Percentiles rank a stretch among this genome's conserved stretches.
These are phyloP conservation scores for Chlorella vulgaris DNA, from an alignment of 139 green algal species.

Conservation along the genomic window DNA sequence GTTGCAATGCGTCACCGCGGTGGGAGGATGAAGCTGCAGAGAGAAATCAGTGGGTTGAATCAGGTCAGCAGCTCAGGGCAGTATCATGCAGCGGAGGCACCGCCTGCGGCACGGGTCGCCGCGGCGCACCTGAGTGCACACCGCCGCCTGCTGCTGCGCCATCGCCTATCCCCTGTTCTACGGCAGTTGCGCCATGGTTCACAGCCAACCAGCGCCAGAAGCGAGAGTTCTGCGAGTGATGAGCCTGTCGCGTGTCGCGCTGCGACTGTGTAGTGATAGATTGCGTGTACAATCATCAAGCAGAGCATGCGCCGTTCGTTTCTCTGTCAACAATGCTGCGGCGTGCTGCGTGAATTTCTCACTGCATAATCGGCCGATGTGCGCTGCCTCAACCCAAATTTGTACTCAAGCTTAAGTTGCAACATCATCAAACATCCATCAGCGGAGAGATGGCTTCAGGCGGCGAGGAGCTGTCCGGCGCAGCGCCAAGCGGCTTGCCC, in stretches of 20 bases:
- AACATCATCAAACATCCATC: no score
- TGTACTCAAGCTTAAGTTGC: no score
- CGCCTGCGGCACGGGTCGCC: not conserved
- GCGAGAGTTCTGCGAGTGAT: not conserved
- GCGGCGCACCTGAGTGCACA: slow-evolving; percentile 27
- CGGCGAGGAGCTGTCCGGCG: no score
- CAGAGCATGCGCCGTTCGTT: no score
- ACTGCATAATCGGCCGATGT: no score
- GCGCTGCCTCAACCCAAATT: no score
- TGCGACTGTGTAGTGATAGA: no score
- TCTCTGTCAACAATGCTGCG: no score
- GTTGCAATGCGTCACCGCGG: slow-evolving; percentile 63
- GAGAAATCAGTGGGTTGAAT: not conserved
- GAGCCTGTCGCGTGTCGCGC: no score
- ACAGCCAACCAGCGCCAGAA: no score
- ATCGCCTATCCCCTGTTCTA: not conserved
- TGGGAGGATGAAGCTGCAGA: slow-evolving; percentile 70
- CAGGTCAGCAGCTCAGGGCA: not conserved
- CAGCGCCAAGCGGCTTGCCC: not conserved
- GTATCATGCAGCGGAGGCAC: not conserved
- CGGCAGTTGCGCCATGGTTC: not conserved
- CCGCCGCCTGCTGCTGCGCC: slow-evolving; percentile 25
- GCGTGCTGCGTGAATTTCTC: no score
- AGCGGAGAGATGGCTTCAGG: not conserved
- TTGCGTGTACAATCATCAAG: no score